Percentiles rank a stretch among this genome's conserved stretches.
phyloP scores from a whole-genome alignment of 225 moss, liverwort and hornwort genomes.

The Ulota crispa region DNA sequence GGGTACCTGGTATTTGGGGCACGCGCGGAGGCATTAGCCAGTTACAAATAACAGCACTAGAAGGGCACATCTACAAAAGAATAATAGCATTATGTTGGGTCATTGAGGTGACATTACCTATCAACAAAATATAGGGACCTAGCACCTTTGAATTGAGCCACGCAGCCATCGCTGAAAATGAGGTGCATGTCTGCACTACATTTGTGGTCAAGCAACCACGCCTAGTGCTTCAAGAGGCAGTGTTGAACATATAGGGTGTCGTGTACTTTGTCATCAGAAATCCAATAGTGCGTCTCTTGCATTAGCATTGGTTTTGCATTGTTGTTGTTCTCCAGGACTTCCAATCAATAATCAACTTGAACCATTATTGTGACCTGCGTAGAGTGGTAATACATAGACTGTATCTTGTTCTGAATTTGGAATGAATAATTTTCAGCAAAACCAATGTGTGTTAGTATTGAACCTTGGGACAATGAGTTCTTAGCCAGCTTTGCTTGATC shows the following conservation, averaged over 20 bases:
- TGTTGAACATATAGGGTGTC: not conserved
- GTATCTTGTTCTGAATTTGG: no score
- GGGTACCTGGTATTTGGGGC: no score
- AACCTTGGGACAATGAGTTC: not conserved
- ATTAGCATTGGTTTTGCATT: no score
- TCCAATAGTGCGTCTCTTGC: not conserved
- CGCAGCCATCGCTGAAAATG: not conserved
- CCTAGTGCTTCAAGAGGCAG: not conserved
- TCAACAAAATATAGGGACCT: not conserved
- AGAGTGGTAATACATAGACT: no score
- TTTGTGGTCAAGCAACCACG: not conserved
- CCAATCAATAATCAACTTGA: not conserved
- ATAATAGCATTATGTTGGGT: no score
- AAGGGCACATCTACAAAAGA: no score
- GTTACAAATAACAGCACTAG: no score
- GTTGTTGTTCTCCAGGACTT: not conserved
- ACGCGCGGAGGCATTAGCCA: no score
- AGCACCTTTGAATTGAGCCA: not conserved
- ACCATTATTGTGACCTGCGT: not conserved
- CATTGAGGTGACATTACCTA: not conserved
- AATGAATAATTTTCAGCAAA: not conserved
- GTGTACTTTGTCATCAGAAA: not conserved
- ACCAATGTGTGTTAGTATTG: not conserved
- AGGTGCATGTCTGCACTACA: not conserved
- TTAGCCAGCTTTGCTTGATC: not conserved